Base-by-base conservation (phyloP, 257 asterid genomes). In the Vinca minor region DNA sequence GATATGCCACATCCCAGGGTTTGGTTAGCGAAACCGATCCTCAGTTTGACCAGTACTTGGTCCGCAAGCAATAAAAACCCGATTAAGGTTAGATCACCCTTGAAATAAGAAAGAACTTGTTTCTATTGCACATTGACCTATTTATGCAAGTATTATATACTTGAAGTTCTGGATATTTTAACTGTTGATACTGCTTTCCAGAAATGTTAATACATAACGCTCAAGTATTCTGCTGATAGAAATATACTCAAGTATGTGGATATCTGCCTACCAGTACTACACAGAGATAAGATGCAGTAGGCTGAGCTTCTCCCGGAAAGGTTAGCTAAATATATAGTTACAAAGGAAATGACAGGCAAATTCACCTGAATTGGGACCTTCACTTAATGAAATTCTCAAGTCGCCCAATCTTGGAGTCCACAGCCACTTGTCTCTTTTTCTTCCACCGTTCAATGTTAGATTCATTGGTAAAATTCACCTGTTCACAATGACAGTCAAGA, bases 61-160 rank as follows among this genome's bases (percentile, higher is more conserved):
- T 48, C 97, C 98, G 81, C 98, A 89, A n/a, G 96, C 95, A 70
- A 92, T 85, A 70, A 87, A 92, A 65, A 92, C 92, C 98, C 87
- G 90, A 83, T 79, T 39, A 64, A 54, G 42, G 48, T 11, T 42
- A 34, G 63, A 59, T 32, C 13, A 35, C 26, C 59, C 11, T 15
- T 68, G 41, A n/a, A 17, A 34, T 5, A 45, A 42, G 49, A 2
- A 13, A 53, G 63, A 38, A 39, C 53, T 69, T 25, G 21, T 54
- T 29, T 50, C 55, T 48, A 25, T 47, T 35, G 56, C 44, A 32
- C 8, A 61, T 28, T 39, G 10, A 38, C 3, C 42, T 52, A 28
- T 11, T 4, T 48, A 17, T 12, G 46, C 13, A 14, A 32, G 23
- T 21, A 29, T 44, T 28, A 8, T 35, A 61, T 53, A 15, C n/a